phyloP scores from a whole-genome alignment of 2,329 filamentous ascomycete genomes.

The Beauveria asiatica region DNA sequence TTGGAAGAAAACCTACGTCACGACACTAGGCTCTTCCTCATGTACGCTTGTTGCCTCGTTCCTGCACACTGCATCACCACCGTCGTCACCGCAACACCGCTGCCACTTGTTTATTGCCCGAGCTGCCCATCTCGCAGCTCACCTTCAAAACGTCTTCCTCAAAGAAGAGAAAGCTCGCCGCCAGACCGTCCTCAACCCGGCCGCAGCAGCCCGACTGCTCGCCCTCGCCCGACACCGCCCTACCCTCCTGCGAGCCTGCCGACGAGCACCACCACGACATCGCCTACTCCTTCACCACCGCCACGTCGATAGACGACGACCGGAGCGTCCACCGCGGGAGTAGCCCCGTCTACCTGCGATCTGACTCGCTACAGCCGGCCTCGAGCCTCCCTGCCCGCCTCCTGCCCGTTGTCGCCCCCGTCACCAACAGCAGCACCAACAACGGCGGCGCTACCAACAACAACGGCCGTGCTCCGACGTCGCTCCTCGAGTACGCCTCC shows the following conservation, averaged over 20 bases:
- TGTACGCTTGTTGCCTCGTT: constrained; percentile 11
- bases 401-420: constrained; percentile 31
- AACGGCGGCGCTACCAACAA: neutral
- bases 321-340: constrained; percentile 16
- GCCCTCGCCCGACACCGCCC: constrained; percentile 34
- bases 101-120: constrained; percentile 22
- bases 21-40: neutral
- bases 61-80: constrained; percentile 13
- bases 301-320: constrained; percentile 19
- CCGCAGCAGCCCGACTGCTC: constrained; percentile 23
- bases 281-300: constrained; percentile 40
- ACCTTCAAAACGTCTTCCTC: constrained; percentile 61
- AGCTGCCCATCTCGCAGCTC: constrained; percentile 56
- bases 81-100: constrained; percentile 5
- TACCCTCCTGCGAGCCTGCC: constrained; percentile 44
- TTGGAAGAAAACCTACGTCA: neutral
- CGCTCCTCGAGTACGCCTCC: constrained; percentile 38
- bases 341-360: constrained; percentile 32
- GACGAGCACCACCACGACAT: constrained; percentile 36
- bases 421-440: neutral
- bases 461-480: constrained; percentile 19
- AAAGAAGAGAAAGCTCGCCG: constrained; percentile 63
- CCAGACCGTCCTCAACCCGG: constrained; percentile 35
- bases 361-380: constrained; percentile 33
- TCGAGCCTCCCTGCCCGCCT: constrained; percentile 45